Evolutionary conservation across 257 asterid species (phyloP), one percentile per base, ranked within the genome.

Genomic region (Fraxinus cuspidata): DNA sequence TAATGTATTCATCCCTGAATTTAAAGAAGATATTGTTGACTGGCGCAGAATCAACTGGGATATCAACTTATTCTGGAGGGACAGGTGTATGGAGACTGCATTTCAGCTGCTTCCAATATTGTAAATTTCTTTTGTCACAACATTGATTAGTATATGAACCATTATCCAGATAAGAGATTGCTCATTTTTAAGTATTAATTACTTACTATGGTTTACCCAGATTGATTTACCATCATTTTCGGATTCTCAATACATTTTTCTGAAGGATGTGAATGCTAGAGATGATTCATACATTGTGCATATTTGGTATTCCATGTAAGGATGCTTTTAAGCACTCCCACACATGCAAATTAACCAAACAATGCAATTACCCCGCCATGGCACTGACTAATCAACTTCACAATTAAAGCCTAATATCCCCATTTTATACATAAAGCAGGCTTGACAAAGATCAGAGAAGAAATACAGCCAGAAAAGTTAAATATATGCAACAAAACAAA

Each of bases 401-500:
- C 31, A 58, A 58, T 21, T 23, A 58, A 21, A 21, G 28, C 10
- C 13, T 21, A 58, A 8, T 58, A 58, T 58, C 13, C 66, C 28
- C 13, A 0, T 27, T 63, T 25, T 63, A 11, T n/a, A 6, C 69
- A 12, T 63, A 63, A 9, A 25, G 69, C 69, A 11, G 32, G 13
- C 35, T 27, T 9, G 35, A 27, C 16, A 25, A 63, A 63, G 18
- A 63, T 63, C 32, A 27, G 8, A 63, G 69, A 25, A 63, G 35
- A 63, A 25, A 25, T 7, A 27, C 35, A 9, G 69, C 69, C n/a
- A 63, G 47, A 74, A 77, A 44, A 40, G 80, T 40, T 70, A 37
- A 64, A 53, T 75, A 76, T 58, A 60, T 70, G 81, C 74, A 82
- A 67, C 67, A 71, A 47, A 74, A 74, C 85, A 66, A 88, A 96